These are phyloP conservation scores for Linnemannia schmuckeri DNA, from an alignment of 192 early-diverging fungal species.

Conservation along the genomic window DNA sequence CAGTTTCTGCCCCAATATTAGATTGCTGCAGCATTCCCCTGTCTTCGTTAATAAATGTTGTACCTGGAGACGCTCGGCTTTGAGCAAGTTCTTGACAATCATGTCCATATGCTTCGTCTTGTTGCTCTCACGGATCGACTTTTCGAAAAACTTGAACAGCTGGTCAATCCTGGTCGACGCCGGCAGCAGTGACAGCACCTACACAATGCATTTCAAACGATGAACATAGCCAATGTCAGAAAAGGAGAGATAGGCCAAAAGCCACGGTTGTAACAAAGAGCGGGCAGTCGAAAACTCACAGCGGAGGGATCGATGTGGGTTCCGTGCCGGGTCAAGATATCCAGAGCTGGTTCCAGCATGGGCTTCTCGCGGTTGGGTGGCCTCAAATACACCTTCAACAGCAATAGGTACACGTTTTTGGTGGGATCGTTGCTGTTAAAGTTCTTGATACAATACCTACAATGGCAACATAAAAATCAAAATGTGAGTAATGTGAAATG, in stretches of 20 bases:
- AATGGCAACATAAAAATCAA: constrained; percentile 11
- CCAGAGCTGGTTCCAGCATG: constrained; percentile 69
- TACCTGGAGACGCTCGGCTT: constrained; percentile 77
- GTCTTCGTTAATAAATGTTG: not conserved
- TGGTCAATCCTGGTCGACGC: constrained; percentile 53
- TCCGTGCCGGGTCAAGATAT: constrained; percentile 75
- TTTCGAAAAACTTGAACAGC: constrained; percentile 72
- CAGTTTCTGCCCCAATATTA: not conserved
- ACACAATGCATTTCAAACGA: not conserved
- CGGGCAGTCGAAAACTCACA: constrained; percentile 23
- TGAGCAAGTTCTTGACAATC: constrained; percentile 78
- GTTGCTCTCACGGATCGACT: constrained; percentile 73
- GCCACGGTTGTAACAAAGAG: no score
- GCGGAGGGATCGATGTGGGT: constrained; percentile 72
- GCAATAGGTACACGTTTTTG: constrained; percentile 72
- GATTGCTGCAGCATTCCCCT: not conserved
- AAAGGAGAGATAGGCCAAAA: not conserved
- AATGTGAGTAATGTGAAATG: not conserved
- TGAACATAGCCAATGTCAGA: constrained; percentile 1
- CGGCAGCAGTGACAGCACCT: constrained; percentile 63
- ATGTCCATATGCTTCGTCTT: constrained; percentile 71
- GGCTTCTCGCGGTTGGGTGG: constrained; percentile 59
- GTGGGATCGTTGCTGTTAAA: constrained; percentile 63
- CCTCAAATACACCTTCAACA: constrained; percentile 73
- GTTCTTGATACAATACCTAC: constrained; percentile 75